A percentile compares a stretch with the other conserved stretches of the same genome.
Evolutionary conservation across 2,329 filamentous ascomycete genomes (phyloP).

Genomic region (Calonectria hawksworthii): DNA sequence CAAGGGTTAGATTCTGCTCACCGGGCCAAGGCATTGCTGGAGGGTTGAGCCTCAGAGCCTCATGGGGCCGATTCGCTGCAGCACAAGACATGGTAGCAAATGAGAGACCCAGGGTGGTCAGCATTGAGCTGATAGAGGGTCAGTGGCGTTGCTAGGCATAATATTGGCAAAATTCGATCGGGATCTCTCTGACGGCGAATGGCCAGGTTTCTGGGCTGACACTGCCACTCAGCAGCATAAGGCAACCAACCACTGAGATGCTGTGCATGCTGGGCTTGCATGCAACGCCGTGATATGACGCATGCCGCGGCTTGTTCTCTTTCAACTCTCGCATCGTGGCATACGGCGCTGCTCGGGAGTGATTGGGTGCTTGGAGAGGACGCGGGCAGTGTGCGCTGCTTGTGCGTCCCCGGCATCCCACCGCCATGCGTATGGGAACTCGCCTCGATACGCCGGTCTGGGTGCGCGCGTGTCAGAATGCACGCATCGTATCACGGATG

Average conservation of each 20-base stretch:
- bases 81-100: background rate
- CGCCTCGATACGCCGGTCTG: conserved; percentile 1
- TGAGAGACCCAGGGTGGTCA: background rate
- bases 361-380: conserved; percentile 6
- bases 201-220: background rate
- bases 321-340: background rate
- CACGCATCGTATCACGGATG: background rate
- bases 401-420: background rate
- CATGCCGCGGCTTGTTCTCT: background rate
- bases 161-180: background rate
- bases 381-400: background rate
- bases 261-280: conserved; percentile 12
- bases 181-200: background rate
- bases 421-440: background rate
- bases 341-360: background rate
- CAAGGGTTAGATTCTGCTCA: background rate
- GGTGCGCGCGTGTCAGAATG: background rate
- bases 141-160: background rate
- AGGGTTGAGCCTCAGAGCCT: background rate
- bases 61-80: background rate
- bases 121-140: background rate
- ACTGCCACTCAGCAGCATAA: conserved; percentile 6
- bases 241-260: conserved; percentile 6
- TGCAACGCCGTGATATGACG: conserved; percentile 5
- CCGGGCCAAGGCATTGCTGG: background rate